Conservation (phyloP, 768 basidiomycete species). For the Kwoniella europaea region DNA sequence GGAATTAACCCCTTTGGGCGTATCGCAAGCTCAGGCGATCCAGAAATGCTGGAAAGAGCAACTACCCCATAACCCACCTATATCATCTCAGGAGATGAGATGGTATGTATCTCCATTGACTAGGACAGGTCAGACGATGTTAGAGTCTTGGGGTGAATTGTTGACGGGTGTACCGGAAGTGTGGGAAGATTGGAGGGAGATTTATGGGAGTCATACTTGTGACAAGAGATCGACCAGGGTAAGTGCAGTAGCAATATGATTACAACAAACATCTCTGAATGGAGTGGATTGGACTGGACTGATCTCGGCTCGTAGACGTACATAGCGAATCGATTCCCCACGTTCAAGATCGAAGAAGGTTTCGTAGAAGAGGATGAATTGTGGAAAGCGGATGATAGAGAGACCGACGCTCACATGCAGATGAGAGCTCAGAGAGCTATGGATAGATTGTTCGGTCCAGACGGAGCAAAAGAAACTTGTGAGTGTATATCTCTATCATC, state of each 20-base stretch:
- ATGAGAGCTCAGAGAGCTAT: constrained; percentile 42
- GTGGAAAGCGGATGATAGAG: constrained; percentile 54
- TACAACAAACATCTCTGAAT: no score
- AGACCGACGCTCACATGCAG: constrained; percentile 51
- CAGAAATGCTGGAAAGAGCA: constrained; percentile 41
- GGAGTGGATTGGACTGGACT: background rate
- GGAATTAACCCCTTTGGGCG: constrained; percentile 50
- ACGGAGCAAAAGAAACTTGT: constrained; percentile 52
- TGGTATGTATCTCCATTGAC: constrained; percentile 52
- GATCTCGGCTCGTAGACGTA: constrained; percentile 20
- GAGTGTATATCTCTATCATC: constrained; percentile 11
- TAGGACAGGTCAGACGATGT: constrained; percentile 54
- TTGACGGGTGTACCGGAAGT: constrained; percentile 47
- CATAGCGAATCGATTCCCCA: constrained; percentile 49
- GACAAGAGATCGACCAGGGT: constrained; percentile 52
- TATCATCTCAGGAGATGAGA: constrained; percentile 38
- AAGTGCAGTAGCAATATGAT: constrained; percentile 9
- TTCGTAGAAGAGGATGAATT: constrained; percentile 54
- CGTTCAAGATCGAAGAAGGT: constrained; percentile 45
- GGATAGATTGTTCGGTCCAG: constrained; percentile 47
- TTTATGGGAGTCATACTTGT: constrained; percentile 56
- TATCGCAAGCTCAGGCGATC: constrained; percentile 49
- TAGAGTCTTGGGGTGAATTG: constrained; percentile 49
- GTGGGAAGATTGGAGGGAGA: constrained; percentile 56
- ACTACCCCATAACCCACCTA: constrained; percentile 36